Evolutionary conservation across 306 rosid species (phyloP).

Genomic region (Ziziphus jujuba): DNA sequence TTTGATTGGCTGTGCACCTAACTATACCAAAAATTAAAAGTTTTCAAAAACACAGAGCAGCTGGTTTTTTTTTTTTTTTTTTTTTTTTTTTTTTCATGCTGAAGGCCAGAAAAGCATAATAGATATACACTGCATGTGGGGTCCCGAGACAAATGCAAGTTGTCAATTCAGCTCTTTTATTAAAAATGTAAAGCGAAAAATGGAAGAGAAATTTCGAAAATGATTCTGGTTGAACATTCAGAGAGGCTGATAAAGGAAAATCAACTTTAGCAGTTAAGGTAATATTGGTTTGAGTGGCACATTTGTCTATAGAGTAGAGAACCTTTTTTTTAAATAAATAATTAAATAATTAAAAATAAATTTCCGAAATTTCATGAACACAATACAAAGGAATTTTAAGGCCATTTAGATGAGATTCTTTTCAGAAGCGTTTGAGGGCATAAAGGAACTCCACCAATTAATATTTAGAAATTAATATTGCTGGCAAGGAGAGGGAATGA

Average conservation of each 20-base stretch:
- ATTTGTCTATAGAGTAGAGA: no score
- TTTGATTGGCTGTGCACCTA: constrained; percentile 35
- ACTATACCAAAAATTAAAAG: not conserved
- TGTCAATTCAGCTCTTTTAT: constrained; percentile 6
- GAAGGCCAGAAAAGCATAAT: not conserved
- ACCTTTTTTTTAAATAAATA: no score
- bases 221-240: constrained; percentile 26
- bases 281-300: not conserved
- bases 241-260: not conserved
- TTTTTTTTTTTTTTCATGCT: not conserved
- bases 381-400: not conserved
- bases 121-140: not conserved
- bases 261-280: constrained; percentile 42
- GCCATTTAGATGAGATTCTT: constrained; percentile 19
- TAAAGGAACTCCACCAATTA: constrained; percentile 38
- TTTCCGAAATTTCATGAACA: no score
- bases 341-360: no score
- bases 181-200: not conserved
- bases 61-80: not conserved
- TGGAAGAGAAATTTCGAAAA: not conserved
- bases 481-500: no score
- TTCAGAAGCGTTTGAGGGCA: constrained; percentile 23
- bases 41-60: not conserved
- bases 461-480: not conserved
- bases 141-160: not conserved